These are phyloP conservation scores for Hymenoscyphus infarciens DNA, from an alignment of 2,329 filamentous ascomycete species.

Conservation along the genomic window DNA sequence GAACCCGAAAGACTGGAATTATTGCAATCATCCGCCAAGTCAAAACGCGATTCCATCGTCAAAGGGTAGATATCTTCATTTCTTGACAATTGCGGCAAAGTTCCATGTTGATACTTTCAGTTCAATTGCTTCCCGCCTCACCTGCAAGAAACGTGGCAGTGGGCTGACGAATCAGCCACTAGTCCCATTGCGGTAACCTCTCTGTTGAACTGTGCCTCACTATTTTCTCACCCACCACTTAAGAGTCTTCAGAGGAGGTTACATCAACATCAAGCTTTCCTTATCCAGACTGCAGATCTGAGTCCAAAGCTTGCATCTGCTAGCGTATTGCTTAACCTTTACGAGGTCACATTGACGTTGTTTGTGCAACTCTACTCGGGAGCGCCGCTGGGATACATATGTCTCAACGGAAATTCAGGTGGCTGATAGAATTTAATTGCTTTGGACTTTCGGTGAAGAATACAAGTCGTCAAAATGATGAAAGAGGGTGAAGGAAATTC, in stretches of 20 bases:
- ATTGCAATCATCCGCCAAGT: no score
- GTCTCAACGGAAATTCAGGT: neutral
- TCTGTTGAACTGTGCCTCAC: no score
- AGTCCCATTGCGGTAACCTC: neutral
- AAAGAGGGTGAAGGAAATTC: no score
- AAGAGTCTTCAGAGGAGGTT: neutral
- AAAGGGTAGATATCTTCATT: neutral
- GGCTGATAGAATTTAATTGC: neutral
- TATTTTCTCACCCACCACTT: neutral
- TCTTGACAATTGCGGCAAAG: neutral
- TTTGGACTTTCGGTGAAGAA: no score
- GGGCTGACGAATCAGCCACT: neutral
- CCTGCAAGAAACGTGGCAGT: neutral
- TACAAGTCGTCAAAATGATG: no score
- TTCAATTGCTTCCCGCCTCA: no score
- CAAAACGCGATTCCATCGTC: no score
- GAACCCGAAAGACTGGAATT: no score
- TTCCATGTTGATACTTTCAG: neutral
- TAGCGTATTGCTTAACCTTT: neutral
- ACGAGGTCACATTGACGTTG: neutral
- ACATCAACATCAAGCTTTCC: neutral
- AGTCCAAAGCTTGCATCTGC: neutral
- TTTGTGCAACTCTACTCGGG: neutral
- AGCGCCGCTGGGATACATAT: neutral
- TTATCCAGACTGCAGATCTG: neutral